These are phyloP conservation scores for Lagerstroemia speciosa DNA, from an alignment of 345 rosid genomes.

Conservation along the genomic window DNA sequence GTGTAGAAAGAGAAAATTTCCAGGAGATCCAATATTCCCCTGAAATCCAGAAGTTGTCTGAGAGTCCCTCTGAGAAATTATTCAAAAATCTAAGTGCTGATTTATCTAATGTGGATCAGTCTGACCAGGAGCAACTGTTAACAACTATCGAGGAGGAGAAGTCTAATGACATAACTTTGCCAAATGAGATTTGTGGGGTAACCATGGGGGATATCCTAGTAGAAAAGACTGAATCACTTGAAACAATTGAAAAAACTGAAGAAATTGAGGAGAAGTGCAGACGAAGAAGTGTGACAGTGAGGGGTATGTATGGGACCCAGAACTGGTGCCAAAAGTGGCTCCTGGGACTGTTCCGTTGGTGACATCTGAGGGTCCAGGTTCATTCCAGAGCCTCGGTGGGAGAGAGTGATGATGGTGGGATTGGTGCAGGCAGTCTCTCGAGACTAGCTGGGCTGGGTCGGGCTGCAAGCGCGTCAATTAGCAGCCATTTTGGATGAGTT, in stretches of 20 bases:
- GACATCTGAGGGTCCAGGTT: slow-evolving; percentile 65
- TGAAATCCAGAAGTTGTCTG: slow-evolving; percentile 24
- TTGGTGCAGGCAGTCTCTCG: slow-evolving; percentile 82
- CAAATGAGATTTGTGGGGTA: slow-evolving; percentile 28
- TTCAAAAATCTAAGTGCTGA: slow-evolving; percentile 32
- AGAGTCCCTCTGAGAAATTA: slow-evolving; percentile 27
- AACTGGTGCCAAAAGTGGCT: slow-evolving; percentile 46
- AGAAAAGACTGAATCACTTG: slow-evolving; percentile 27
- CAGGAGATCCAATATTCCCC: slow-evolving; percentile 25
- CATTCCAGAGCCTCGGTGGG: slow-evolving; percentile 74
- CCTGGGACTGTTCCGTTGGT: slow-evolving; percentile 39
- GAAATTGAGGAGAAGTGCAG: slow-evolving; percentile 33
- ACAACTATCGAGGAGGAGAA: slow-evolving; percentile 32
- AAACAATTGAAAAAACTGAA: slow-evolving; percentile 43
- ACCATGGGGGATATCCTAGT: slow-evolving; percentile 29
- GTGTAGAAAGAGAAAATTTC: slow-evolving; percentile 16
- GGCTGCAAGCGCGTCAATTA: slow-evolving; percentile 82
- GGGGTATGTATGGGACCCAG: slow-evolving; percentile 54
- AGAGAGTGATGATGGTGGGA: slow-evolving; percentile 78
- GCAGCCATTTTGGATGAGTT: slow-evolving; percentile 72
- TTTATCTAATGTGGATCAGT: slow-evolving; percentile 34
- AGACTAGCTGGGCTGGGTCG: slow-evolving; percentile 94
- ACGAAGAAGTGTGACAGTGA: slow-evolving; percentile 55
- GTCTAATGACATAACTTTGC: slow-evolving; percentile 20
- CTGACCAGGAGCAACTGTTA: slow-evolving; percentile 41